Evolutionary conservation across 305 asterid species (phyloP).

Genomic region (Fraxinus sp.): DNA sequence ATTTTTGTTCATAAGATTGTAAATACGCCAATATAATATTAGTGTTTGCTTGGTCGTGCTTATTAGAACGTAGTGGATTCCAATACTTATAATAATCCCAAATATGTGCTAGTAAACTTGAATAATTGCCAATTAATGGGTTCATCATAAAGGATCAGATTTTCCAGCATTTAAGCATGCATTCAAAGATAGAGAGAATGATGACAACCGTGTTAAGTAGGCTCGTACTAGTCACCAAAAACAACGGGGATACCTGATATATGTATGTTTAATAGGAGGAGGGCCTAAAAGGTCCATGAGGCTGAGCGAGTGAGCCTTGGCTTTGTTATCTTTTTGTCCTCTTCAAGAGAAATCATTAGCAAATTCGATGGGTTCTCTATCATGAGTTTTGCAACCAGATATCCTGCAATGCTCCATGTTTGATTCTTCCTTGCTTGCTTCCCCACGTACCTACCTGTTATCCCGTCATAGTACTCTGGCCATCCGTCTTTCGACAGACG

Average conservation of each 20-base stretch:
- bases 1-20: background rate
- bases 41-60: background rate
- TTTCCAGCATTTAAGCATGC: background rate
- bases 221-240: background rate
- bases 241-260: background rate
- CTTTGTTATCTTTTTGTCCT: conserved; percentile 50
- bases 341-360: conserved; percentile 50
- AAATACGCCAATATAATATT: background rate
- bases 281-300: conserved; percentile 42
- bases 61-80: background rate
- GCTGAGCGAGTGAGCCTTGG: conserved; percentile 52
- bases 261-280: background rate
- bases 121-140: background rate
- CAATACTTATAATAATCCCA: background rate
- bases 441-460: conserved; percentile 52
- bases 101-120: background rate
- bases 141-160: background rate
- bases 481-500: conserved; percentile 61
- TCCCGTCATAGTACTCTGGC: conserved; percentile 78
- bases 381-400: conserved; percentile 61
- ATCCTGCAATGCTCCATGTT: conserved; percentile 63
- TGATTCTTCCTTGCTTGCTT: conserved; percentile 70
- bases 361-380: conserved; percentile 62
- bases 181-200: background rate
- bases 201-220: conserved; percentile 3